These are phyloP conservation scores for Neurospora tetrasperma DNA, from an alignment of 495 filamentous ascomycete genomes.

Conservation along the genomic window DNA sequence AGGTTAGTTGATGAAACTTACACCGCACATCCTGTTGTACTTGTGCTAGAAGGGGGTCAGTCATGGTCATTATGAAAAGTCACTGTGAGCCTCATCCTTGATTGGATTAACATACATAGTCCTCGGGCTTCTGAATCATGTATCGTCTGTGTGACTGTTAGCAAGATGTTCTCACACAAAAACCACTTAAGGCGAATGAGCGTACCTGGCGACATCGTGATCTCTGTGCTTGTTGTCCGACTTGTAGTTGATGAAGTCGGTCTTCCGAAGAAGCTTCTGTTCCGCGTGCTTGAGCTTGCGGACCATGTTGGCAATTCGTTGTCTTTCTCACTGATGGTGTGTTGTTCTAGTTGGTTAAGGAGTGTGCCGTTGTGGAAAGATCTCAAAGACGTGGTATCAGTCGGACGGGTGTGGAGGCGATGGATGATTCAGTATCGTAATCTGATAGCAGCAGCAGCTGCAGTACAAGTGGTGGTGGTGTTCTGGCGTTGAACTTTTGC, in stretches of 20 bases:
- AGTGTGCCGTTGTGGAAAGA: background rate
- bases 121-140: constrained; percentile 72
- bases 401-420: background rate
- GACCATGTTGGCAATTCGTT: constrained; percentile 51
- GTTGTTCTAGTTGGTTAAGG: background rate
- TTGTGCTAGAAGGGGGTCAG: constrained; percentile 47
- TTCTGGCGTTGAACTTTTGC: background rate
- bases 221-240: constrained; percentile 75
- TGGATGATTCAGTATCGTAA: background rate
- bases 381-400: background rate
- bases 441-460: background rate
- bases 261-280: constrained; percentile 68
- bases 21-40: constrained; percentile 78
- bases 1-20: background rate
- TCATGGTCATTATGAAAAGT: background rate
- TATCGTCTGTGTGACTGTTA: constrained; percentile 50
- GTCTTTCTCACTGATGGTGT: background rate
- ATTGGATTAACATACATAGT: constrained; percentile 28
- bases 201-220: constrained; percentile 49
- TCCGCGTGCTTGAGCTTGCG: constrained; percentile 81
- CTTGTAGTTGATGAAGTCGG: constrained; percentile 91
- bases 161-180: background rate
- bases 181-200: background rate
- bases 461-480: background rate
- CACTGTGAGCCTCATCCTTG: constrained; percentile 56